Conservation (phyloP, 148 eudicot species). For the Amaranthus palmeri region DNA sequence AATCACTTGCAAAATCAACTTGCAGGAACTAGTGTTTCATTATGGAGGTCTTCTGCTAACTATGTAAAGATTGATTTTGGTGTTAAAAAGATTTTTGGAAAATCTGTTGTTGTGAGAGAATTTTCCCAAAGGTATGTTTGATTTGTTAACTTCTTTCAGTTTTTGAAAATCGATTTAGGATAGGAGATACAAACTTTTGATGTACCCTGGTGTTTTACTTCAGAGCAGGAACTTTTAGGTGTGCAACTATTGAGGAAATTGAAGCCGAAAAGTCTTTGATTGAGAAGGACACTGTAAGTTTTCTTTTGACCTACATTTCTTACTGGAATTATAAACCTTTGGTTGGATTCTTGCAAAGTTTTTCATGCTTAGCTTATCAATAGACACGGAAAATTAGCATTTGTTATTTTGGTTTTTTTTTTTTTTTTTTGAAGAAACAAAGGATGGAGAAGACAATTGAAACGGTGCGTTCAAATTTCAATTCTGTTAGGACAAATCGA, state of each 20-base stretch:
- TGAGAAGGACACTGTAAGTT: conserved; percentile 72
- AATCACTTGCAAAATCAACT: conserved; percentile 25
- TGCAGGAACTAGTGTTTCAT: conserved; percentile 27
- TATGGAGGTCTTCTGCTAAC: conserved; percentile 58
- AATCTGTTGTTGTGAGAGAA: conserved; percentile 31
- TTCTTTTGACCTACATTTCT: not conserved
- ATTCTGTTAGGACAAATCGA: conserved; percentile 80
- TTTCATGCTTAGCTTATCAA: not conserved
- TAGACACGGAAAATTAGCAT: not conserved
- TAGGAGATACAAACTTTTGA: not conserved
- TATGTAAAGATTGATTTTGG: conserved; percentile 44
- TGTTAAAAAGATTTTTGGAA: conserved; percentile 30
- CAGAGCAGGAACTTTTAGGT: conserved; percentile 59
- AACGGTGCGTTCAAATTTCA: conserved; percentile 58
- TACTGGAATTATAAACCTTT: not conserved
- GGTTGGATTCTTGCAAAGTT: not conserved
- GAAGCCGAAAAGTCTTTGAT: conserved; percentile 79
- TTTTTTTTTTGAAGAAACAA: conserved; percentile 61
- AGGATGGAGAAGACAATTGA: conserved; percentile 98
- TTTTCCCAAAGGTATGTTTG: conserved; percentile 46
- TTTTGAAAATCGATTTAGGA: not conserved
- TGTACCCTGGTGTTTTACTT: conserved; percentile 23
- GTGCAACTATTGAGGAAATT: conserved; percentile 89
- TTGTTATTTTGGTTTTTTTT: too few relatives aligned
- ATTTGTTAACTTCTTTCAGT: not conserved